A percentile compares a stretch with the other conserved stretches of the same genome.
Conservation (phyloP, 495 filamentous ascomycete species). For the Neurospora sp. region DNA sequence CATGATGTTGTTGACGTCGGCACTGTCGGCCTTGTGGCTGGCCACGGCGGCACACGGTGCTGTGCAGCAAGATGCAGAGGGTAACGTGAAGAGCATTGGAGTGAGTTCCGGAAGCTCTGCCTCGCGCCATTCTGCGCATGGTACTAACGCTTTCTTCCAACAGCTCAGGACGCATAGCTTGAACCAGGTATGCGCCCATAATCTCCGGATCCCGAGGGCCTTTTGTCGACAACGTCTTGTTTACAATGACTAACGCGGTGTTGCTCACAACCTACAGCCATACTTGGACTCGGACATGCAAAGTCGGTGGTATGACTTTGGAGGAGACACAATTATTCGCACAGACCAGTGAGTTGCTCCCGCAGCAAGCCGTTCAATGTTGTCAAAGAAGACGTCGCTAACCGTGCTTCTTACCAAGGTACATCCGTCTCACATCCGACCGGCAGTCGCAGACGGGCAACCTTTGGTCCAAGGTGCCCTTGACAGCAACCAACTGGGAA, state of each 20-base stretch:
- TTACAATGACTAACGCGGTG: not conserved
- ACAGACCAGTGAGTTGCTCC: conserved; percentile 64
- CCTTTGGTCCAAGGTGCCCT: conserved; percentile 84
- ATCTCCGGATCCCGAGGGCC: not conserved
- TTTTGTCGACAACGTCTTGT: not conserved
- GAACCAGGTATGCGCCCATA: conserved; percentile 33
- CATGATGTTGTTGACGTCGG: conserved; percentile 37
- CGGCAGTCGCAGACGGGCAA: conserved; percentile 82
- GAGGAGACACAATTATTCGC: conserved; percentile 86
- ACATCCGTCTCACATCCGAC: conserved; percentile 87
- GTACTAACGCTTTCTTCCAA: conserved; percentile 4
- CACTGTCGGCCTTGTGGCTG: conserved; percentile 45
- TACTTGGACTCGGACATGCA: conserved; percentile 98
- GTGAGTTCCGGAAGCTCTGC: conserved; percentile 23
- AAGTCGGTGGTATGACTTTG: conserved; percentile 99
- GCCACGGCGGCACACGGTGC: conserved; percentile 39
- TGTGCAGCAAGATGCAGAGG: conserved; percentile 32
- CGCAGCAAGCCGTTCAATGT: not conserved
- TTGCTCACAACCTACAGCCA: conserved; percentile 43
- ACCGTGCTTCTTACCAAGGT: conserved; percentile 39
- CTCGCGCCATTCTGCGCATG: not conserved
- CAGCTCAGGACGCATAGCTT: conserved; percentile 75
- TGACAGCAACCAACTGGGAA: conserved; percentile 99
- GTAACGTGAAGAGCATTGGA: conserved; percentile 45
- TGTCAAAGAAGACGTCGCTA: not conserved